Conservation (phyloP, 2,329 filamentous ascomycete genomes). For the Fusarium liriodendri region DNA sequence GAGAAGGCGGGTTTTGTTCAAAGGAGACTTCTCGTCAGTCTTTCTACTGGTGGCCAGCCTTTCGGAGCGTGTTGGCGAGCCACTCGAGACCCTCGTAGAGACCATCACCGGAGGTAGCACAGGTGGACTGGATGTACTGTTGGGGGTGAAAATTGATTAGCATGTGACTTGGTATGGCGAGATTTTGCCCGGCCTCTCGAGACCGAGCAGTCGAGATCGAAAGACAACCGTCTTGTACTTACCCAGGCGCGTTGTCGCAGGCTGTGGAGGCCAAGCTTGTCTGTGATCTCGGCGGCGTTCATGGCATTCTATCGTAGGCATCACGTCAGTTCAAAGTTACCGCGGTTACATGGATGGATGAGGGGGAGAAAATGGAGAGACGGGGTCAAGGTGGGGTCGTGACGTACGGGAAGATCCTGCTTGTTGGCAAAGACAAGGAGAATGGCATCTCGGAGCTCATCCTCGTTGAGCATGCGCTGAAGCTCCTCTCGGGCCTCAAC, state of each 20-base stretch:
- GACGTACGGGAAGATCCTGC: slow-evolving; percentile 95
- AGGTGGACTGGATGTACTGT: slow-evolving; percentile 99
- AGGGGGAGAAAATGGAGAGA: slow-evolving; percentile 13
- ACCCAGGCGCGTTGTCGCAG: slow-evolving; percentile 99
- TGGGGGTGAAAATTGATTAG: slow-evolving; percentile 37
- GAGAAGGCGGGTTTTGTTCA: slow-evolving; percentile 48
- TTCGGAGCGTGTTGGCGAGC: slow-evolving; percentile 86
- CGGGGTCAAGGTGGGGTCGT: slow-evolving; percentile 30
- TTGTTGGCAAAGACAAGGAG: slow-evolving; percentile 99
- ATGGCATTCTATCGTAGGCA: slow-evolving; percentile 84
- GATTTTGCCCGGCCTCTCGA: background rate
- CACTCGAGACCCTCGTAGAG: slow-evolving; percentile 99
- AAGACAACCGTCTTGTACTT: slow-evolving; percentile 59
- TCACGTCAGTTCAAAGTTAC: slow-evolving; percentile 31
- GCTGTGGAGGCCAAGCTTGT: slow-evolving; percentile 99
- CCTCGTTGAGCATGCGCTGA: slow-evolving; percentile 98
- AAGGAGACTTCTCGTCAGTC: slow-evolving; percentile 47
- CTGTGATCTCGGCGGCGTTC: slow-evolving; percentile 99
- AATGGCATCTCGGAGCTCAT: slow-evolving; percentile 97
- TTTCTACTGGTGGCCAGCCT: slow-evolving; percentile 74
- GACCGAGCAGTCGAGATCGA: background rate
- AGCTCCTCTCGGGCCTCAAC: slow-evolving; percentile 97
- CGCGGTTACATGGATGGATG: slow-evolving; percentile 2
- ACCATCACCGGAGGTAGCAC: slow-evolving; percentile 98
- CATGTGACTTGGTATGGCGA: slow-evolving; percentile 14